Base-by-base conservation (phyloP, 2,329 filamentous ascomycete genomes). In the Geosmithia morbida region DNA sequence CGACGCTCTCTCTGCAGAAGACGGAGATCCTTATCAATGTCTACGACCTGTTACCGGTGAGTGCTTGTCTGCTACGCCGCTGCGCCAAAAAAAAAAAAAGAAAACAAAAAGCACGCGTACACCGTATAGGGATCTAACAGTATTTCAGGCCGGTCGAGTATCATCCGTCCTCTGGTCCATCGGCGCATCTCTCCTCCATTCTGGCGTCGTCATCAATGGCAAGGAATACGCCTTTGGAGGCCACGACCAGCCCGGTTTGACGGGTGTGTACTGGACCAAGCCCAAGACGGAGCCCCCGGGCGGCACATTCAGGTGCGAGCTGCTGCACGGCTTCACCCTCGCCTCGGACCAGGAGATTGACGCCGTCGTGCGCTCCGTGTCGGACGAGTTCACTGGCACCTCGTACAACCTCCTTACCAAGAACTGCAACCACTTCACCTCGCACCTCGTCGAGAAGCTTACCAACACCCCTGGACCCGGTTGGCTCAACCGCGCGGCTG, bases 341-440 rank as follows among this genome's bases (percentile, higher is more conserved):
- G 76, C 76, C 20, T 72, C 81, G 2, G 70, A 77, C 19, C 66
- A 73, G 48, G 85, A 92, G 62, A 82, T 92, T 53, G 80, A 87
- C 46, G 59, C 68, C 14, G 81, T 86, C 41, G 75, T 94, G 43
- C 77, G 74, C 55, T 69, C 71, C 48, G 82, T 81, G 13, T 86
- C 82, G 1, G 74, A 83, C 41, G 73, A 81, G 54, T 94, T 92
- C 56, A 72, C 80, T 48, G 87, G 87, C 20, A 80, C 80, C 0
- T 75, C 75, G 14, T 92, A 94, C 64, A 90, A 92, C 57, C 74
- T 94, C 14, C 71, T 94, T 43, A 87, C 81, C 18, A 80, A 80
- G 55, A 94, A 94, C 63, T 94, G 87, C 72, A 94, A 94, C 61
- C 87, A 94, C 61, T 94, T 94, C 61, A 90, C 86, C 2, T 79